These are phyloP conservation scores for Fusarium sp. DNA, from an alignment of 2,329 filamentous ascomycete genomes.

Conservation along the genomic window DNA sequence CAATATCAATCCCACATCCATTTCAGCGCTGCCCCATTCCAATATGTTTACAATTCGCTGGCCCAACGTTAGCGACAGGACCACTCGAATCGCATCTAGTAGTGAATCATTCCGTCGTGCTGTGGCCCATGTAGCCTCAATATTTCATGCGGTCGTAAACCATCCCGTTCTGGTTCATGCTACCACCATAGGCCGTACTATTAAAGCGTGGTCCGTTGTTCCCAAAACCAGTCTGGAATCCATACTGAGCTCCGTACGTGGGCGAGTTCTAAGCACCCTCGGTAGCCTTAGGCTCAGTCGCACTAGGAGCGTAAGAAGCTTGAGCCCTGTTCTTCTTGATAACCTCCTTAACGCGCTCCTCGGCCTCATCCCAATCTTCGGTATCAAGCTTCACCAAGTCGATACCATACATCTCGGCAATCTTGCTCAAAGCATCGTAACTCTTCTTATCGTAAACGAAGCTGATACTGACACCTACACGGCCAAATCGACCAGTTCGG, in stretches of 20 bases:
- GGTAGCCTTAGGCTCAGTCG: slow-evolving; percentile 50
- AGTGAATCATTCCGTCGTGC: background rate
- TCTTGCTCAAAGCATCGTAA: slow-evolving; percentile 82
- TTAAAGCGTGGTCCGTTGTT: slow-evolving; percentile 13
- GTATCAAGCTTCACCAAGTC: slow-evolving; percentile 84
- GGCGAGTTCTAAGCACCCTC: slow-evolving; percentile 47
- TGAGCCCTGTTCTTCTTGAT: slow-evolving; percentile 77
- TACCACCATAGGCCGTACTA: slow-evolving; percentile 5
- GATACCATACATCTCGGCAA: slow-evolving; percentile 82
- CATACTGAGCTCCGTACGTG: slow-evolving; percentile 12
- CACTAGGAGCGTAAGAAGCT: slow-evolving; percentile 62
- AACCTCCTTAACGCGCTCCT: slow-evolving; percentile 82
- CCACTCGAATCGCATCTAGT: background rate
- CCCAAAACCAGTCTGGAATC: slow-evolving; percentile 9
- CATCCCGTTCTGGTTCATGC: background rate
- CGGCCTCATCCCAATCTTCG: slow-evolving; percentile 90
- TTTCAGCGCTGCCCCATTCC: background rate
- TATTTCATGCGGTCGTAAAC: slow-evolving; percentile 8
- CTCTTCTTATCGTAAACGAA: slow-evolving; percentile 90
- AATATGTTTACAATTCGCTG: background rate
- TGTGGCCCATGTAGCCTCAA: background rate
- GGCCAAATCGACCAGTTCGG: slow-evolving; percentile 94
- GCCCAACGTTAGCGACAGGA: background rate
- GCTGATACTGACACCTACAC: slow-evolving; percentile 94
- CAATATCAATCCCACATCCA: slow-evolving; percentile 2